Evolutionary conservation across 2,329 filamentous ascomycete species (phyloP).

Genomic region (Thielaviopsis punctulata): DNA sequence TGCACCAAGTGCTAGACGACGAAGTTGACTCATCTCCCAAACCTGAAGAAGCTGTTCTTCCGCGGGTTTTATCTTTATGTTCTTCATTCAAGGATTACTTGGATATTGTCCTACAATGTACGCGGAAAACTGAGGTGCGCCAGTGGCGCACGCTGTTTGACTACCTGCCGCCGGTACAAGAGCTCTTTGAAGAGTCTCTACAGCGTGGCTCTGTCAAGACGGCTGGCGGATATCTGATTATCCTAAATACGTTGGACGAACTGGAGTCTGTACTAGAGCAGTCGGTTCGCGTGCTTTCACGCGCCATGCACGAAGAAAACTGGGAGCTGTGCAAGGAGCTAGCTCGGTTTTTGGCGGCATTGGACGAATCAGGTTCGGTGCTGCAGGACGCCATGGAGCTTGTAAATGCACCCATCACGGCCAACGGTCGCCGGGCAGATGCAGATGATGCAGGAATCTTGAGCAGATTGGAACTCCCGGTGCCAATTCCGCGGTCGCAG

Average conservation of each 20-base stretch:
- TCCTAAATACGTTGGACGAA: constrained; percentile 70
- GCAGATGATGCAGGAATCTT: constrained; percentile 14
- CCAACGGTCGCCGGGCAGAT: constrained; percentile 18
- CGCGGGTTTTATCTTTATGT: constrained; percentile 43
- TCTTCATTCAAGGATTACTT: constrained; percentile 73
- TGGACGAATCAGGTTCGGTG: constrained; percentile 73
- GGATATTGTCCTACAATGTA: constrained; percentile 91
- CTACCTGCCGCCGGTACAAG: constrained; percentile 75
- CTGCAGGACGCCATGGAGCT: constrained; percentile 54
- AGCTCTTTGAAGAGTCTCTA: constrained; percentile 85
- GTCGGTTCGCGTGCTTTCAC: constrained; percentile 61
- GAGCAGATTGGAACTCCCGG: constrained; percentile 3
- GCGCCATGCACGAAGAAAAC: constrained; percentile 69
- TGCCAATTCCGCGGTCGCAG: not conserved
- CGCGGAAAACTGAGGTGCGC: constrained; percentile 85
- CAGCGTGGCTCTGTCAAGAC: constrained; percentile 78
- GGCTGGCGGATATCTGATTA: constrained; percentile 87
- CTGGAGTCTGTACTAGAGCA: constrained; percentile 53
- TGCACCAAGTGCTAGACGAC: constrained; percentile 87
- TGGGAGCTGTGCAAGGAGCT: constrained; percentile 95
- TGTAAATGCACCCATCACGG: constrained; percentile 26
- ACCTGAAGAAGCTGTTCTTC: constrained; percentile 46
- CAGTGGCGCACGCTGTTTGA: constrained; percentile 90
- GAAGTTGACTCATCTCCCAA: constrained; percentile 61
- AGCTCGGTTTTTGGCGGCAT: constrained; percentile 80